phyloP scores from a whole-genome alignment of 176 grass and related monocot species.

The sorghum (Sorghum bicolor) region Sorghum_bicolor_NCBIv3 NC_012872.2:10974001-10974500 shows the following conservation, averaged over 20 bases:
- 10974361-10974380: slow-evolving; percentile 5
- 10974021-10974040: slow-evolving; percentile 61
- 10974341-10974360: not conserved
- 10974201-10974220: slow-evolving; percentile 39
- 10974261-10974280: not conserved
- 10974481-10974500: not conserved
- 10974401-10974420: too few relatives aligned
- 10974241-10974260: slow-evolving; percentile 17
- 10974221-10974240: slow-evolving; percentile 14
- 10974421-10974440: too few relatives aligned
- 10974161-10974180: slow-evolving; percentile 82
- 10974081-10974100: slow-evolving; percentile 2
- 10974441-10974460: not conserved
- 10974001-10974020: slow-evolving; percentile 60
- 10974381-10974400: not conserved
- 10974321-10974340: not conserved
- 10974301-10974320: slow-evolving; percentile 8
- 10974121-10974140: slow-evolving; percentile 30
- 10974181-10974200: slow-evolving; percentile 89
- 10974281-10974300: not conserved
- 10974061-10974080: not conserved
- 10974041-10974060: slow-evolving; percentile 23
- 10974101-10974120: slow-evolving; percentile 3
- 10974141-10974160: slow-evolving; percentile 48
- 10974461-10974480: not conserved